Percentiles rank a stretch among this genome's conserved stretches.
phyloP scores from a whole-genome alignment of 768 basidiomycete genomes.

The Termitomyces sp. region DNA sequence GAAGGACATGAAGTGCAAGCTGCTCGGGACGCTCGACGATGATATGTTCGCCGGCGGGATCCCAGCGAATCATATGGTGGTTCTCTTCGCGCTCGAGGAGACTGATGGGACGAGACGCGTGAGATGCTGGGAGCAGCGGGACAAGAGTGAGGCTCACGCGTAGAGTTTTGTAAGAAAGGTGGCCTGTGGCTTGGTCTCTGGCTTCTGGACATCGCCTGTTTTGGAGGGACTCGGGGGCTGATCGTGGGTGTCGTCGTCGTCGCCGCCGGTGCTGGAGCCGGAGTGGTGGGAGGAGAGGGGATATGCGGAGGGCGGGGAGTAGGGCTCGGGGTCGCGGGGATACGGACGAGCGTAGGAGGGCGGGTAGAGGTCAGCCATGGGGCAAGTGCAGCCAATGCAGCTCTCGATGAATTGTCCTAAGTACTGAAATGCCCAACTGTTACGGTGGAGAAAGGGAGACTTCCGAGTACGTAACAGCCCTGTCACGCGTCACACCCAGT shows the following conservation, averaged over 20 bases:
- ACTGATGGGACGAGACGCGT: slow-evolving; percentile 41
- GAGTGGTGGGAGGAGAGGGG: slow-evolving; percentile 38
- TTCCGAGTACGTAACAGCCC: slow-evolving; percentile 41
- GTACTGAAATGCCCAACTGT: slow-evolving; percentile 22
- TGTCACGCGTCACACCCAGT: slow-evolving; percentile 19
- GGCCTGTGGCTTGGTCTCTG: slow-evolving; percentile 80
- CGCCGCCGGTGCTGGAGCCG: slow-evolving; percentile 27
- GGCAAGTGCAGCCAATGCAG: slow-evolving; percentile 20
- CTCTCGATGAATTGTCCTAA: slow-evolving; percentile 20
- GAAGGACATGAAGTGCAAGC: slow-evolving; percentile 90
- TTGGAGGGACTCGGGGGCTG: slow-evolving; percentile 44
- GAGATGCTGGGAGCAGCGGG: slow-evolving; percentile 4
- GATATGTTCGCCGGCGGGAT: slow-evolving; percentile 89
- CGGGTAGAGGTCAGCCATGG: slow-evolving; percentile 59
- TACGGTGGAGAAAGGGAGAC: slow-evolving; percentile 43
- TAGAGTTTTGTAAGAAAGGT: slow-evolving; percentile 98
- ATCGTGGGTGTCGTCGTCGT: slow-evolving; percentile 48
- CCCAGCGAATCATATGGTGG: slow-evolving; percentile 97
- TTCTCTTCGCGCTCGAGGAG: slow-evolving; percentile 90
- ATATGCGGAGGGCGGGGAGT: slow-evolving; percentile 23
- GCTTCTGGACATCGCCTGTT: slow-evolving; percentile 44
- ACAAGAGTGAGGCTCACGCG: slow-evolving; percentile 54
- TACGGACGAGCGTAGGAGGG: slow-evolving; percentile 35
- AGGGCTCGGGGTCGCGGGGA: slow-evolving; percentile 30
- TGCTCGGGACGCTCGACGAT: slow-evolving; percentile 94